A percentile compares a stretch with the other conserved stretches of the same genome.
phyloP scores from a whole-genome alignment of 1,139 yeast genomes.

The Hansenula anomala region DNA sequence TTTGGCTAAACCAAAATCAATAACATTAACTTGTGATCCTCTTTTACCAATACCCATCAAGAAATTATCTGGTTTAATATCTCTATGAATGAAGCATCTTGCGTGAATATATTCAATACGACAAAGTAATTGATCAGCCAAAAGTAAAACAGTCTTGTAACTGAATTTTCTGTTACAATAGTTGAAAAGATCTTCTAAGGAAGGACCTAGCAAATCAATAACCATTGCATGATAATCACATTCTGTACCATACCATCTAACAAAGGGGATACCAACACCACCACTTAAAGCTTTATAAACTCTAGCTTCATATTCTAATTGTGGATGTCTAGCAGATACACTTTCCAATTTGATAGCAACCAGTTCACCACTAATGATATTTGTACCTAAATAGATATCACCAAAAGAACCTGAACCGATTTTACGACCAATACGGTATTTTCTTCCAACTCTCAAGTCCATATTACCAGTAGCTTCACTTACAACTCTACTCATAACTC shows the following conservation, averaged over 20 bases:
- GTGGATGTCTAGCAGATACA: slow-evolving; percentile 91
- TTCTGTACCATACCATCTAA: slow-evolving; percentile 96
- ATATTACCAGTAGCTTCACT: slow-evolving; percentile 15
- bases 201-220: slow-evolving; percentile 91
- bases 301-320: slow-evolving; percentile 92
- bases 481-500: slow-evolving; percentile 12
- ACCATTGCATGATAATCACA: slow-evolving; percentile 97
- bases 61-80: slow-evolving; percentile 93
- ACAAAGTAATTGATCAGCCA: slow-evolving; percentile 93
- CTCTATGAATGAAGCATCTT: slow-evolving; percentile 86
- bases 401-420: slow-evolving; percentile 98
- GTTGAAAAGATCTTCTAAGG: slow-evolving; percentile 91
- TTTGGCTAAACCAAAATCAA: slow-evolving; percentile 96
- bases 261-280: slow-evolving; percentile 96
- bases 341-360: slow-evolving; percentile 95
- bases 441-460: slow-evolving; percentile 93
- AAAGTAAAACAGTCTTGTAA: slow-evolving; percentile 83
- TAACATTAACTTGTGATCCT: slow-evolving; percentile 92
- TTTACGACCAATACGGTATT: slow-evolving; percentile 91
- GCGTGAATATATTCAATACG: slow-evolving; percentile 96
- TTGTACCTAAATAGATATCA: slow-evolving; percentile 90
- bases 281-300: slow-evolving; percentile 94
- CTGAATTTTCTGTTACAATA: slow-evolving; percentile 93
- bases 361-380: slow-evolving; percentile 93
- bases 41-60: slow-evolving; percentile 95